Conservation (phyloP, 805 yeast species). For the Metschnikowia drakensbergensis region DNA sequence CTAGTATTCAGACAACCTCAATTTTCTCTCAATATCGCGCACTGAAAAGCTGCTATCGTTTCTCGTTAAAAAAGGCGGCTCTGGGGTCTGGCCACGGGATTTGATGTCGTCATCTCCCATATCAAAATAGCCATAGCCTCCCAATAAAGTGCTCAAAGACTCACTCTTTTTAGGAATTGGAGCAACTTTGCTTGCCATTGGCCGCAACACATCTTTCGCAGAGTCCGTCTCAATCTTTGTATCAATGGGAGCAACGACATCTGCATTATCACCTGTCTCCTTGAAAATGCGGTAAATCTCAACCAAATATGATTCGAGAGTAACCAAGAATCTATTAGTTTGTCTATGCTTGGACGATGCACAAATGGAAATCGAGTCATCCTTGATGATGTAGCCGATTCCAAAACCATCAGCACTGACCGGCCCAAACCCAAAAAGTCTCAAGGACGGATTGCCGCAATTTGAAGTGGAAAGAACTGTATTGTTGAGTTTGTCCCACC, state of each 20-base stretch:
- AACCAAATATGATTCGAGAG: conserved; percentile 47
- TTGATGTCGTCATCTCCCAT: conserved; percentile 51
- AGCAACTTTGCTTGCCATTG: conserved; percentile 9
- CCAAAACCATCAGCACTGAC: conserved; percentile 58
- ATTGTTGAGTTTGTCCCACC: conserved; percentile 83
- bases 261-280: conserved; percentile 20
- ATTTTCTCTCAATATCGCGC: conserved; percentile 61
- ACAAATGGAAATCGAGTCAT: conserved; percentile 49
- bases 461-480: conserved; percentile 59
- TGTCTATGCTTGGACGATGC: conserved; percentile 60
- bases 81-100: conserved; percentile 57
- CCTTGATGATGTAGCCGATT: conserved; percentile 52
- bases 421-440: conserved; percentile 59
- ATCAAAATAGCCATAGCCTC: conserved; percentile 61
- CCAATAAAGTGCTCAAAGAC: conserved; percentile 37
- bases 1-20: conserved; percentile 60
- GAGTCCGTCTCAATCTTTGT: conserved; percentile 19
- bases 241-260: conserved; percentile 23
- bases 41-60: conserved; percentile 39
- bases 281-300: conserved; percentile 39
- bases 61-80: conserved; percentile 44
- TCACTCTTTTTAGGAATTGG: conserved; percentile 11
- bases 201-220: not conserved
- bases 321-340: conserved; percentile 51
- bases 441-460: conserved; percentile 58